Evolutionary conservation across 2,329 filamentous ascomycete species (phyloP), one percentile per base, ranked within the genome.

Genomic region (Pseudovirgaria hyperparasitica): DNA sequence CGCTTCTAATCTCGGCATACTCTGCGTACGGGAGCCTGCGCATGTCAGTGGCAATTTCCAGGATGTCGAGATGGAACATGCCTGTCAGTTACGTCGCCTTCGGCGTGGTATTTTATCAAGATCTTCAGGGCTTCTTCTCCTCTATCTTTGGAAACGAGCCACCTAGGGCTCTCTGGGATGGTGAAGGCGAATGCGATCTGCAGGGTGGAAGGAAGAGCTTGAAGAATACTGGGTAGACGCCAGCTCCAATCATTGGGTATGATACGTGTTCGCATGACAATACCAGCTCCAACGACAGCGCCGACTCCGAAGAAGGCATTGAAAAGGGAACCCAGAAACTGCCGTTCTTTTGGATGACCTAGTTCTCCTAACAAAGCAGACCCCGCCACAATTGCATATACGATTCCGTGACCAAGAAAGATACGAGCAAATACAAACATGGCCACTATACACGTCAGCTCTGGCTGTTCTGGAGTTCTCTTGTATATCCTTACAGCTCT

Each of bases 291-390:
- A 15, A 74, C 33, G 9, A 63, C 46, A 5, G 55, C 53, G 9
- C 70, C 72, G 25, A 73, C 48, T 40, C 76, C 75, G 65, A 71
- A 80, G 31, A 77, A 56, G 34, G 70, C 76, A 48, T 79, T 78
- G 54, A 78, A 78, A 35, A 78, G 63, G n/a, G 72, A 62, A 1
- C 72, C 77, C 11, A 78, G 59, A 7, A 67, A 69, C 5, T 66
- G 71, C 35, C 74, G 71, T 46, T 80, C 73, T 43, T 78, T 74
- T 4, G 74, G 73, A 41, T 79, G 74, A 41, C 67, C 70, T 26
- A 79, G 66, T 54, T 79, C 75, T 5, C 70, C 71, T 3, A 78
- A 60, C 6, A 78, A 60, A 27, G 77, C 60, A 2, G 73, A 72
- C 6, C 72, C 74, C 4, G 65, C 63, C 54, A 76, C 70, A 40